phyloP scores from a whole-genome alignment of 768 basidiomycete genomes.

The Suillus bovinus region DNA sequence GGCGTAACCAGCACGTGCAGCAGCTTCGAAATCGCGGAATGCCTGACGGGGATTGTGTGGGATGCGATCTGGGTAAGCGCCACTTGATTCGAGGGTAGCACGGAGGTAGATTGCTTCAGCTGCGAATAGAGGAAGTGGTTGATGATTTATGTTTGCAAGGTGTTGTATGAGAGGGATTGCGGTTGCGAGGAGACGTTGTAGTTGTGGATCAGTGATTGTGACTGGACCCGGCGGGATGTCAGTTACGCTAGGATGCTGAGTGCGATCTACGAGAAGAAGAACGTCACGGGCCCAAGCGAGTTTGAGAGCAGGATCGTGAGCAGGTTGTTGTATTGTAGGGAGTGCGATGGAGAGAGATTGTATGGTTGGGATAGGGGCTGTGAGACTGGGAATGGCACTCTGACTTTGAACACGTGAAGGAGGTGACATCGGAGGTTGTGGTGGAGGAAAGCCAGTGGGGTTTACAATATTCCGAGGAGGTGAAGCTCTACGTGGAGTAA shows the following conservation, averaged over 20 bases:
- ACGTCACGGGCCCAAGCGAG: conserved; percentile 85
- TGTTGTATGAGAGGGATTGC: conserved; percentile 68
- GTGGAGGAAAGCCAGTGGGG: conserved; percentile 22
- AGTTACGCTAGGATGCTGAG: conserved; percentile 34
- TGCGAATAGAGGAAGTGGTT: conserved; percentile 42
- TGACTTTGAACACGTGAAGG: conserved; percentile 19
- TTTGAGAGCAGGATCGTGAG: conserved; percentile 58
- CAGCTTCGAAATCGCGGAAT: conserved; percentile 86
- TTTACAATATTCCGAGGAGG: conserved; percentile 14
- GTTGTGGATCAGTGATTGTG: conserved; percentile 56
- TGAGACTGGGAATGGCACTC: conserved; percentile 49
- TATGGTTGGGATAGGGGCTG: conserved; percentile 68
- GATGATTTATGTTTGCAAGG: conserved; percentile 42
- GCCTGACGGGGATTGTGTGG: conserved; percentile 72
- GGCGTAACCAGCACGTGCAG: conserved; percentile 74
- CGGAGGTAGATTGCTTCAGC: conserved; percentile 79
- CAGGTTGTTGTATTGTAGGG: conserved; percentile 51
- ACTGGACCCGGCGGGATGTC: conserved; percentile 54
- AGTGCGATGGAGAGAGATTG: conserved; percentile 55
- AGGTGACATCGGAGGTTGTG: conserved; percentile 23
- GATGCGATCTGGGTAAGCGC: conserved; percentile 66
- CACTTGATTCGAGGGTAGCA: conserved; percentile 71
- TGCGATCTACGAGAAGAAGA: conserved; percentile 71
- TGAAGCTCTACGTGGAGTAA: conserved; percentile 9
- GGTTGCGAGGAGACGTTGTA: conserved; percentile 58